phyloP scores from a whole-genome alignment of 176 grass and related monocot genomes.

The Triticum aestivum region DNA sequence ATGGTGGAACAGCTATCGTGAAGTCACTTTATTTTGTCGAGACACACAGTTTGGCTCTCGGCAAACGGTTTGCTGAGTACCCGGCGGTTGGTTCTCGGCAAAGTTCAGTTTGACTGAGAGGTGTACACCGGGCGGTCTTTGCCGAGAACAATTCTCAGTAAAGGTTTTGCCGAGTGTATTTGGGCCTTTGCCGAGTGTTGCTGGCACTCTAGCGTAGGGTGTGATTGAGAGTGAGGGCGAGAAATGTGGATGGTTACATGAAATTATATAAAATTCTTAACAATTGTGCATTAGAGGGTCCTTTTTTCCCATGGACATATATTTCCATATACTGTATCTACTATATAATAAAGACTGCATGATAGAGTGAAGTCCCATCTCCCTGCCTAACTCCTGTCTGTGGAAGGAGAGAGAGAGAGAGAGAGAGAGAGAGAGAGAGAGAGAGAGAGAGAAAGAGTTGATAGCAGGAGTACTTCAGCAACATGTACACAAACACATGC shows the following conservation, averaged over 20 bases:
- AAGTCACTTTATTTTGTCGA: too few relatives aligned
- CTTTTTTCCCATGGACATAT: neutral
- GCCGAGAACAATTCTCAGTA: too few relatives aligned
- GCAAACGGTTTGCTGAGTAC: too few relatives aligned
- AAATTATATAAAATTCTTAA: neutral
- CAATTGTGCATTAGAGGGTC: neutral
- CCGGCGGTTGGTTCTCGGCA: too few relatives aligned
- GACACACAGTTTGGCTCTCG: too few relatives aligned
- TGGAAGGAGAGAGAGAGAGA: neutral
- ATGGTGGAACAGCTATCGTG: too few relatives aligned
- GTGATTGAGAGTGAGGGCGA: neutral
- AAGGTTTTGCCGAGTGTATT: too few relatives aligned
- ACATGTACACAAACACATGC: constrained; percentile 6
- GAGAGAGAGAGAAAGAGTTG: neutral
- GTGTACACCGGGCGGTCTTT: too few relatives aligned
- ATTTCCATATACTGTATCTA: neutral
- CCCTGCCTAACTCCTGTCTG: constrained; percentile 29
- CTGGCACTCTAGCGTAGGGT: too few relatives aligned
- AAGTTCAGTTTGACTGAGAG: too few relatives aligned
- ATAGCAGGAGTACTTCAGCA: neutral
- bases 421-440: neutral
- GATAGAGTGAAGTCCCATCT: constrained; percentile 16
- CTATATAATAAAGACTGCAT: neutral
- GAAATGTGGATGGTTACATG: neutral
- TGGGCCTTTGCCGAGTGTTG: too few relatives aligned